A percentile compares a stretch with the other conserved stretches of the same genome.
Evolutionary conservation across 2,329 filamentous ascomycete genomes (phyloP).

Genomic region (Tolypocladium endophyticum): DNA sequence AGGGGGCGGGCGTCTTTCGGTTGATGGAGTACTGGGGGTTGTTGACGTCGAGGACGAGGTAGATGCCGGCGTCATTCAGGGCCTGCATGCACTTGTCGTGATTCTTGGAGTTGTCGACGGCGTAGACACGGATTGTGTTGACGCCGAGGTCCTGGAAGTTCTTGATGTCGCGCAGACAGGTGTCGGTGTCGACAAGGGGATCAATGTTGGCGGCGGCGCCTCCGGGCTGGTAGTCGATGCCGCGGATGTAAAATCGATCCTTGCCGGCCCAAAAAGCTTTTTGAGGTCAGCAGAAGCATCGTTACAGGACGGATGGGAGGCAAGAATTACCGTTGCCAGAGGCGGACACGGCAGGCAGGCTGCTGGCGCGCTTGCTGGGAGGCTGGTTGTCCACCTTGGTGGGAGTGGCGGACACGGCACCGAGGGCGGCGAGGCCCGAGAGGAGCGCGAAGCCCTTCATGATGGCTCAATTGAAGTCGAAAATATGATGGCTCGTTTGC

Average conservation of each 20-base stretch:
- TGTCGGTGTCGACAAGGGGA: constrained; percentile 59
- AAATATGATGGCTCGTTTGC: background rate
- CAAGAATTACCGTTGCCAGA: constrained; percentile 45
- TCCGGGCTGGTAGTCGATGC: constrained; percentile 54
- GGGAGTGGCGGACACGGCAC: constrained; percentile 34
- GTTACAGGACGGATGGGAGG: background rate
- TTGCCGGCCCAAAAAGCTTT: constrained; percentile 44
- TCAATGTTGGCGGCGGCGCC: constrained; percentile 49
- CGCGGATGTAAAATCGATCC: constrained; percentile 47
- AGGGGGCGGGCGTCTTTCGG: constrained; percentile 61
- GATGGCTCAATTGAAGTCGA: constrained; percentile 14
- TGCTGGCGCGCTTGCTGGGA: constrained; percentile 37
- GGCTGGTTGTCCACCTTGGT: constrained; percentile 37
- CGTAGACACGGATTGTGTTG: constrained; percentile 90
- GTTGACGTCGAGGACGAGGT: constrained; percentile 87
- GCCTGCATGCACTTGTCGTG: constrained; percentile 81
- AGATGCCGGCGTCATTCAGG: constrained; percentile 77
- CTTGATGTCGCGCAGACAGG: constrained; percentile 69
- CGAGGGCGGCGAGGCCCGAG: constrained; percentile 36
- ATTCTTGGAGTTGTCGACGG: constrained; percentile 72
- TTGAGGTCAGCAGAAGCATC: background rate
- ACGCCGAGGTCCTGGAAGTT: constrained; percentile 78
- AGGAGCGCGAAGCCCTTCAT: constrained; percentile 41
- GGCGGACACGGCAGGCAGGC: constrained; percentile 37
- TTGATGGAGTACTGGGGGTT: constrained; percentile 82